A percentile compares a stretch with the other conserved stretches of the same genome.
Evolutionary conservation across 1,284 basidiomycete genomes (phyloP).

Genomic region (Microbotryum silenes-acaulis): DNA sequence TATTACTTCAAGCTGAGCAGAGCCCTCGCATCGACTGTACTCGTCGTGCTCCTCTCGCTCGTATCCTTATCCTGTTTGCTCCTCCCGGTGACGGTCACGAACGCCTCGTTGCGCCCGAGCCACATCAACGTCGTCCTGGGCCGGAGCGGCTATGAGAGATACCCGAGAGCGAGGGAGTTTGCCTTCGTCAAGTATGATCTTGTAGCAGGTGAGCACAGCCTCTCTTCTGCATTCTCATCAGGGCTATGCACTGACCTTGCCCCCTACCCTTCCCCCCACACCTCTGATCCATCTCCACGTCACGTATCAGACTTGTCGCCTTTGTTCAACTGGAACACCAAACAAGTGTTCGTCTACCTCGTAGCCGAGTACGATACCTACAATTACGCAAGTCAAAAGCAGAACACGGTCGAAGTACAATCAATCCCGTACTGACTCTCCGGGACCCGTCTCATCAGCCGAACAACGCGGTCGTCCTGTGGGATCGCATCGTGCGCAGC

Average conservation of each 20-base stretch:
- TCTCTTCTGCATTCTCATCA: background rate
- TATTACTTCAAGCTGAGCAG: slow-evolving; percentile 7
- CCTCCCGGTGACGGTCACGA: slow-evolving; percentile 54
- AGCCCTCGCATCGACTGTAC: slow-evolving; percentile 51
- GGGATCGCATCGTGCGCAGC: slow-evolving; percentile 77
- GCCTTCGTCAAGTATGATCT: slow-evolving; percentile 70
- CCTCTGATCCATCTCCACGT: slow-evolving; percentile 25
- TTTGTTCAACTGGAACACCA: slow-evolving; percentile 89
- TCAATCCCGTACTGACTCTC: background rate
- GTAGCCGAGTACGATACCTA: slow-evolving; percentile 66
- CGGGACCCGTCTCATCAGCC: slow-evolving; percentile 46
- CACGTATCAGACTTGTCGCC: slow-evolving; percentile 57
- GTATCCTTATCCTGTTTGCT: slow-evolving; percentile 54
- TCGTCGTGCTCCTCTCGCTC: slow-evolving; percentile 64
- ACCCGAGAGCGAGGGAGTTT: slow-evolving; percentile 57
- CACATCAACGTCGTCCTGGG: slow-evolving; percentile 53
- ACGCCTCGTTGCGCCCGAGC: slow-evolving; percentile 53
- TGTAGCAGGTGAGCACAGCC: slow-evolving; percentile 54
- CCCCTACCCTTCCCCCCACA: slow-evolving; percentile 34
- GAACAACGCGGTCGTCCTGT: slow-evolving; percentile 74
- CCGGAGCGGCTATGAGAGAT: slow-evolving; percentile 48
- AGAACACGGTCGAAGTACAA: too few species aligned
- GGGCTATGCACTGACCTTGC: background rate
- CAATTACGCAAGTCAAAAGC: slow-evolving; percentile 53
- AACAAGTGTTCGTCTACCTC: slow-evolving; percentile 79